Conservation (phyloP, 768 basidiomycete genomes). For the Cystofilobasidium ferigula region DNA sequence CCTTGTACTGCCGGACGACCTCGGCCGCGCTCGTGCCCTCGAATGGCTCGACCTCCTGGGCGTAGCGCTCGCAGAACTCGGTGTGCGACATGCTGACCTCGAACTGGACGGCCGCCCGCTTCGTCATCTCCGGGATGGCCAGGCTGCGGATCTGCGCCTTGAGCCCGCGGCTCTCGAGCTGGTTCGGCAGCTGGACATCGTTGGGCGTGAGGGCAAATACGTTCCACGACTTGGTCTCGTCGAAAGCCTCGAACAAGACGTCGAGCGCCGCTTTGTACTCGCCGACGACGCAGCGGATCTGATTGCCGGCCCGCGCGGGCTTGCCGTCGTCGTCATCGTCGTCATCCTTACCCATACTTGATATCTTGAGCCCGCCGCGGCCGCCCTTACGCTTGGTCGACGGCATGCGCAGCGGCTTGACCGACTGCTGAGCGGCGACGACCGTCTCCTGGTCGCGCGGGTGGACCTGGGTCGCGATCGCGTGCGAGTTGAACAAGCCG, state of each 20-base stretch:
- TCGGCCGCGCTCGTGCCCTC: slow-evolving; percentile 18
- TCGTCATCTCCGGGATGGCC: slow-evolving; percentile 67
- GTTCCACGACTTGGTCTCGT: slow-evolving; percentile 82
- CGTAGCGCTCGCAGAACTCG: slow-evolving; percentile 79
- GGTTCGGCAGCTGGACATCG: slow-evolving; percentile 86
- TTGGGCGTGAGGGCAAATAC: slow-evolving; percentile 91
- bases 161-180: slow-evolving; percentile 80
- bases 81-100: slow-evolving; percentile 74
- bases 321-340: slow-evolving; percentile 36
- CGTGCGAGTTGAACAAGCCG: slow-evolving; percentile 73
- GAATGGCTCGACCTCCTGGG: slow-evolving; percentile 49
- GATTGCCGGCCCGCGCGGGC: slow-evolving; percentile 32
- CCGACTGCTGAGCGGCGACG: slow-evolving; percentile 81
- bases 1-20: slow-evolving; percentile 28
- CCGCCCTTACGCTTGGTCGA: slow-evolving; percentile 67
- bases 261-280: slow-evolving; percentile 78
- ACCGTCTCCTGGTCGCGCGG: slow-evolving; percentile 90
- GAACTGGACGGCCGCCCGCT: slow-evolving; percentile 51
- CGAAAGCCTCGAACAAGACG: slow-evolving; percentile 72
- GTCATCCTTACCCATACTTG: slow-evolving; percentile 33
- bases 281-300: slow-evolving; percentile 65
- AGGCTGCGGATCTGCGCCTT: slow-evolving; percentile 80
- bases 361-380: slow-evolving; percentile 27
- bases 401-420: slow-evolving; percentile 87
- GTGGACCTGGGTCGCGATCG: slow-evolving; percentile 83